These are phyloP conservation scores for Chalciporus sphaerocephalus DNA, from an alignment of 768 basidiomycete genomes.

Conservation along the genomic window DNA sequence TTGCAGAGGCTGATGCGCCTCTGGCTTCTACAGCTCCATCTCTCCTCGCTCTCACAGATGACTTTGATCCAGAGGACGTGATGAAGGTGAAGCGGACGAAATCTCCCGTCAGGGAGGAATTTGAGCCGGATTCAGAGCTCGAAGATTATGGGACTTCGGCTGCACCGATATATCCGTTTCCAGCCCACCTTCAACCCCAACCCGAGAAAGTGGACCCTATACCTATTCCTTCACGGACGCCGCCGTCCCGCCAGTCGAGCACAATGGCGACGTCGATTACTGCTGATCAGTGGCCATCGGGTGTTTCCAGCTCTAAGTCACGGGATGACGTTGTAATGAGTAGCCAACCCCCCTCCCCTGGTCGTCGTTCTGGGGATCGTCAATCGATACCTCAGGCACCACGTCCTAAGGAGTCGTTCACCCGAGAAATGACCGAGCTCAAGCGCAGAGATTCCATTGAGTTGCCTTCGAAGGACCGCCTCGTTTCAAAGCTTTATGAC, in stretches of 20 bases:
- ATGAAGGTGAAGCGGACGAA: constrained; percentile 15
- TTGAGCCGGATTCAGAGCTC: constrained; percentile 23
- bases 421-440: constrained; percentile 25
- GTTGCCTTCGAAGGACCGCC: constrained; percentile 26
- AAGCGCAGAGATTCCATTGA: constrained; percentile 19
- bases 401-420: constrained; percentile 14
- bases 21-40: constrained; percentile 28
- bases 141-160: constrained; percentile 15
- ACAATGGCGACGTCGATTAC: constrained; percentile 26
- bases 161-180: constrained; percentile 20
- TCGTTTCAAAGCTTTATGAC: constrained; percentile 42
- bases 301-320: constrained; percentile 24
- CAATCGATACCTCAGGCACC: constrained; percentile 11
- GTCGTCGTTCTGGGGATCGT: constrained; percentile 27
- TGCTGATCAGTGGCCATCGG: constrained; percentile 22
- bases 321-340: constrained; percentile 28
- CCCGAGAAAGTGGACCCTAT: constrained; percentile 23
- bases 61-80: constrained; percentile 28
- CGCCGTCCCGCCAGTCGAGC: constrained; percentile 26
- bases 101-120: constrained; percentile 22
- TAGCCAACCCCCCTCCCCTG: constrained; percentile 28
- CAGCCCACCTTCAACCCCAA: constrained; percentile 24
- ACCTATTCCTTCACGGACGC: constrained; percentile 27
- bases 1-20: constrained; percentile 23
- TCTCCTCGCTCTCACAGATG: constrained; percentile 28